Evolutionary conservation across 371 early-diverging fungal genomes (phyloP).

Genomic region (Actinomortierella ambigua): DNA sequence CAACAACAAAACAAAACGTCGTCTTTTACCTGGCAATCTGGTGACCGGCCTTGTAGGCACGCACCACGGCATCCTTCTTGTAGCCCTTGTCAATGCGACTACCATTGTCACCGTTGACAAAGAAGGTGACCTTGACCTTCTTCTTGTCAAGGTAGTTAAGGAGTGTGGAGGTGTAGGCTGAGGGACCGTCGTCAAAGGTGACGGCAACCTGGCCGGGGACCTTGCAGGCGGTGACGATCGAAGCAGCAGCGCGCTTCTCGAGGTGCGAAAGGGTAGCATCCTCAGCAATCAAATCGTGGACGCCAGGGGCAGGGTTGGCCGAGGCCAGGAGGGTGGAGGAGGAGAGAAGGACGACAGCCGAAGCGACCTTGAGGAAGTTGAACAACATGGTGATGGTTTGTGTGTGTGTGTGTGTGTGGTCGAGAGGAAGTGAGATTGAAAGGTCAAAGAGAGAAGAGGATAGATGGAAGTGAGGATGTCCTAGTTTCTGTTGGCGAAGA

Average conservation of each 20-base stretch:
- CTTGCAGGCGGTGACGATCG: conserved; percentile 29
- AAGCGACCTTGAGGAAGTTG: conserved; percentile 17
- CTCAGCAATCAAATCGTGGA: not conserved
- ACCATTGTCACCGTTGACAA: conserved; percentile 62
- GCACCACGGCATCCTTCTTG: conserved; percentile 6
- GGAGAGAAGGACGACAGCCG: conserved; percentile 18
- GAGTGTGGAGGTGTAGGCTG: conserved; percentile 47
- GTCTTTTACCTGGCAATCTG: conserved; percentile 51
- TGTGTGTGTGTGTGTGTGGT: not conserved
- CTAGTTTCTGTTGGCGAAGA: not conserved
- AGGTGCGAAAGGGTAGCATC: not conserved
- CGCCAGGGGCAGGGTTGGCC: conserved; percentile 3
- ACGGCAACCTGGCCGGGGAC: conserved; percentile 53
- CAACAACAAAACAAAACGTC: no score
- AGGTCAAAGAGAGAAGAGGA: not conserved
- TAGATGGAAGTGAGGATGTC: not conserved
- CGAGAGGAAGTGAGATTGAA: not conserved
- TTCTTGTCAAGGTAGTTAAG: conserved; percentile 43
- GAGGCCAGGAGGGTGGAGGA: conserved; percentile 21
- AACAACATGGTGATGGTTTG: not conserved
- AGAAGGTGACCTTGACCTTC: conserved; percentile 58
- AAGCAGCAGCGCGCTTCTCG: conserved; percentile 6
- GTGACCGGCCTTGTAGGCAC: conserved; percentile 49
- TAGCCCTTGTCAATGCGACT: conserved; percentile 40
- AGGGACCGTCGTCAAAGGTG: conserved; percentile 64